phyloP scores from a whole-genome alignment of 441 rosid genomes.

The Codiaeum variegatum region DNA sequence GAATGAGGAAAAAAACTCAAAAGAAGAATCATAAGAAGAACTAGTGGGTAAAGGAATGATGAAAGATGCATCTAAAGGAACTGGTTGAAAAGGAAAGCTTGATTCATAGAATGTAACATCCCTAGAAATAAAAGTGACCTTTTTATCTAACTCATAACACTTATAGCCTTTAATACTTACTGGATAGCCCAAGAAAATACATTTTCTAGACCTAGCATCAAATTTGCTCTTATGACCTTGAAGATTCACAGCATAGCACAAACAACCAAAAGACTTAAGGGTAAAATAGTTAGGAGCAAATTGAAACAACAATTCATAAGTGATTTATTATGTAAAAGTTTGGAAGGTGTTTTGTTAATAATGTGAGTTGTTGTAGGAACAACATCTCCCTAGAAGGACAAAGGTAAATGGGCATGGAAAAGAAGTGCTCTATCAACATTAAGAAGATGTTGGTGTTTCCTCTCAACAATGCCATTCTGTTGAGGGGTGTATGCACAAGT shows the following conservation, averaged over 20 bases:
- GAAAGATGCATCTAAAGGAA: not conserved
- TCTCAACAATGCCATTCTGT: not conserved
- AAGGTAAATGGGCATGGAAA: not conserved
- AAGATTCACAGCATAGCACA: not conserved
- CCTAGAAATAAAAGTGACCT: accelerated
- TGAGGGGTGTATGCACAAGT: not conserved
- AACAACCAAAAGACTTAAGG: not conserved
- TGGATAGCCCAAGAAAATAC: not conserved
- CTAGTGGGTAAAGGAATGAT: too few species aligned
- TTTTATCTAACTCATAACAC: not conserved
- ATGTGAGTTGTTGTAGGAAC: accelerated
- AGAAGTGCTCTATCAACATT: not conserved
- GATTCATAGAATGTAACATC: not conserved
- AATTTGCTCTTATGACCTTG: not conserved
- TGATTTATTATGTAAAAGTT: not conserved
- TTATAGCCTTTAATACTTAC: not conserved
- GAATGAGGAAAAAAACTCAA: too few species aligned
- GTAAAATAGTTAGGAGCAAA: not conserved
- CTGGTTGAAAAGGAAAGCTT: not conserved
- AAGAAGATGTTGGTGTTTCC: not conserved
- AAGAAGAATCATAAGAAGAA: too few species aligned
- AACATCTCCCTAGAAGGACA: not conserved
- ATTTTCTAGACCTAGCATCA: not conserved
- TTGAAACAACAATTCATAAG: too few species aligned
- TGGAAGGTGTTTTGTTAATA: not conserved